phyloP scores from a whole-genome alignment of 805 yeast genomes.

The Wickerhamomyces hampshirensis region DNA sequence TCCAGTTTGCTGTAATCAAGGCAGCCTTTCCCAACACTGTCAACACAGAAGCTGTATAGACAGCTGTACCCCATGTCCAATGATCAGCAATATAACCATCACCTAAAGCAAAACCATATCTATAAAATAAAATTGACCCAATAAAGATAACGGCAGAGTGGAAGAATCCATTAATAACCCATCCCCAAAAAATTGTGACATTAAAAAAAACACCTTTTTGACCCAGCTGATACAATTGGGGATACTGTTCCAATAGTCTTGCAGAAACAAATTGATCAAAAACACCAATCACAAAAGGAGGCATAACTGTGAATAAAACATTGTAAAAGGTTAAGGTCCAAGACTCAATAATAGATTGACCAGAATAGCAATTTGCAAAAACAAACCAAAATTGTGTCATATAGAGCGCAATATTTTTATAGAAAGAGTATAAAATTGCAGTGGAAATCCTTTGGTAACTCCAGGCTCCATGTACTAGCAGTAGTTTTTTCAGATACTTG shows the following conservation, averaged over 20 bases:
- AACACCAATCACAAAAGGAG: conserved; percentile 94
- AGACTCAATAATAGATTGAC: conserved; percentile 93
- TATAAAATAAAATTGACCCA: conserved; percentile 63
- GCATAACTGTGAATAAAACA: conserved; percentile 88
- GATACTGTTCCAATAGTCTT: conserved; percentile 82
- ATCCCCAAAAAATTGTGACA: conserved; percentile 91
- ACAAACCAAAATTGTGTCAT: conserved; percentile 99
- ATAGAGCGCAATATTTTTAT: conserved; percentile 91
- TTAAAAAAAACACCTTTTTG: conserved; percentile 86
- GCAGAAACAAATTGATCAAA: conserved; percentile 96
- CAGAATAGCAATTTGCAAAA: conserved; percentile 86
- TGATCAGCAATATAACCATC: conserved; percentile 75
- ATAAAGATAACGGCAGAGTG: conserved; percentile 85
- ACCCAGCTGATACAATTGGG: conserved; percentile 88
- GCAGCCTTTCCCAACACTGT: conserved; percentile 96
- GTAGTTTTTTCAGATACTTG: conserved; percentile 72
- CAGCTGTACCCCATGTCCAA: conserved; percentile 93
- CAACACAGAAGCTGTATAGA: conserved; percentile 80
- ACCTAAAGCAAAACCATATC: conserved; percentile 58
- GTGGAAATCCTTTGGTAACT: conserved; percentile 91
- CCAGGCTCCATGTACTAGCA: conserved; percentile 97
- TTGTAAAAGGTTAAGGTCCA: conserved; percentile 98
- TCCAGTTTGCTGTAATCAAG: conserved; percentile 87
- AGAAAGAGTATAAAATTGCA: conserved; percentile 91
- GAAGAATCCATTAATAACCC: conserved; percentile 93